Evolutionary conservation across 306 rosid species (phyloP), one percentile per base, ranked within the genome.

Genomic region (Trifolium pratense): DNA sequence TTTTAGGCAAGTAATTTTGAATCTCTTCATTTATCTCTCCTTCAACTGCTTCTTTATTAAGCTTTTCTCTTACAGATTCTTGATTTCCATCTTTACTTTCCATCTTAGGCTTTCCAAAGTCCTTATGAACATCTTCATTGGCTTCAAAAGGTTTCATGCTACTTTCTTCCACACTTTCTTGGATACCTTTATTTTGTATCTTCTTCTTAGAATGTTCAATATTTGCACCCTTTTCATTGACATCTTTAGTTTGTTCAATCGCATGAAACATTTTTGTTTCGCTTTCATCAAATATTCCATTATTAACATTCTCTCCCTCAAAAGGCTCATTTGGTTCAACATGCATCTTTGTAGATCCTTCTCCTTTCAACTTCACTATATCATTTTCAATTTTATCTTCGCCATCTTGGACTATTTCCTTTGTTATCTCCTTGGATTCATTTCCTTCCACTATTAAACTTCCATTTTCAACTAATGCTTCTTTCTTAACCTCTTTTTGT

Each of bases 271-370:
- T 43, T 40, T 9, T 5, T 25, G 29, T 57, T 34, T 67, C 39
- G 23, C 71, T 73, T 67, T 23, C 71, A 73, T 77, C 73, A 52
- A 25, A 25, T 73, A 31, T 61, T 63, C 36, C 26, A 20, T 2
- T 1, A 49, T 71, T 25, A 57, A 18, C 29, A 23, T 45, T 46
- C 5, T 46, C 49, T 43, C 14, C 62, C 14, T 70, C 63, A 49
- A 31, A 37, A 39, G 31, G 34, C 57, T 46, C 74, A 70, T 66
- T 66, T 79, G 37, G 14, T 10, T 78, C 70, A 55, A 53, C 20
- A 21, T 43, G 62, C 23, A 66, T 77, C 76, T 62, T 60, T 32
- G 3, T 37, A 17, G 79, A 61, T 15, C 80, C 74, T 11, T 53
- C 62, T 70, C 25, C 73, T 21, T 77, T 55, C 37, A 42, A 29